Percentiles rank a stretch among this genome's conserved stretches.
Evolutionary conservation across 257 asterid species (phyloP).

Genomic region (Haberlea rhodopensis): DNA sequence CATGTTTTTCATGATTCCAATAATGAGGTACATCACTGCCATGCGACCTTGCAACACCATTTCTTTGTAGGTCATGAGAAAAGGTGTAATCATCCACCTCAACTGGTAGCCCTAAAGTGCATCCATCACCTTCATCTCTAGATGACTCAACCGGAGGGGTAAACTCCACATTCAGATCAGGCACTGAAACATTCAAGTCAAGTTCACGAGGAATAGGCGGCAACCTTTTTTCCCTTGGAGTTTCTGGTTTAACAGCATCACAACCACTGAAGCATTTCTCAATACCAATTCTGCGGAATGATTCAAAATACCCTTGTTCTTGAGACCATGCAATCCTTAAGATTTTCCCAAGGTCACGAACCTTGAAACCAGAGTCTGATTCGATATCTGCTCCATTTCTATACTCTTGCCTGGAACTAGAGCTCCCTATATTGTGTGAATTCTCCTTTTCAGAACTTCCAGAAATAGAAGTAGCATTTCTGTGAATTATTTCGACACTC

Average conservation of each 20-base stretch:
- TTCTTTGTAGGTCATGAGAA: constrained; percentile 51
- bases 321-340: constrained; percentile 62
- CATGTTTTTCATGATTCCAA: constrained; percentile 48
- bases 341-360: constrained; percentile 81
- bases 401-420: constrained; percentile 39
- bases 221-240: constrained; percentile 34
- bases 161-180: constrained; percentile 77
- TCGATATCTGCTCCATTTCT: constrained; percentile 43
- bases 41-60: constrained; percentile 45
- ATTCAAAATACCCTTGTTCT: constrained; percentile 56
- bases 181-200: constrained; percentile 77
- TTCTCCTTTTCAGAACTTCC: constrained; percentile 43
- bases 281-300: constrained; percentile 41
- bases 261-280: constrained; percentile 38
- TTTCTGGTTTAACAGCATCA: constrained; percentile 43
- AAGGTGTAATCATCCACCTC: constrained; percentile 65
- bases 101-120: constrained; percentile 44
- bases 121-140: constrained; percentile 60
- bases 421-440: constrained; percentile 53
- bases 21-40: constrained; percentile 48
- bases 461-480: constrained; percentile 34
- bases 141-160: constrained; percentile 71
- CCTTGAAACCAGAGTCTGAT: constrained; percentile 78
- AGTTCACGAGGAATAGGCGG: constrained; percentile 65
- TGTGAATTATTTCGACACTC: constrained; percentile 63